These are phyloP conservation scores for Blastobotrys chiropterorum DNA, from an alignment of 805 yeast species.

Conservation along the genomic window DNA sequence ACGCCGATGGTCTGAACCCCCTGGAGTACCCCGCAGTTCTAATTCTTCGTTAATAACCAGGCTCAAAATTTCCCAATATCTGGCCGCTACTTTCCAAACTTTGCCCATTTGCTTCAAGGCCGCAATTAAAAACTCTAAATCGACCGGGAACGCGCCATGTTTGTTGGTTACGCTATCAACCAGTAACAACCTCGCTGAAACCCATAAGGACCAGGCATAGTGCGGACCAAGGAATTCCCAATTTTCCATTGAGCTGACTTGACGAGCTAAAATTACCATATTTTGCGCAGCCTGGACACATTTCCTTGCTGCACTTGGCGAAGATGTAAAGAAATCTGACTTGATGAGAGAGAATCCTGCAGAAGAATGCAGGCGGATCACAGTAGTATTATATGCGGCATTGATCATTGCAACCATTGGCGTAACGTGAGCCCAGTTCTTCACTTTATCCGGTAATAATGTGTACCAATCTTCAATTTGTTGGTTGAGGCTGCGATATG, in stretches of 20 bases:
- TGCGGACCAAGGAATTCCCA: slow-evolving; percentile 24
- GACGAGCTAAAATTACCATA: slow-evolving; percentile 17
- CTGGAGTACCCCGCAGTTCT: slow-evolving; percentile 12
- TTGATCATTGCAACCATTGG: slow-evolving; percentile 19
- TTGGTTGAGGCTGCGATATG: slow-evolving; percentile 18
- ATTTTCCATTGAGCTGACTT: slow-evolving; percentile 9
- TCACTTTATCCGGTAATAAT: slow-evolving; percentile 13
- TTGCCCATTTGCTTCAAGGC: slow-evolving; percentile 18
- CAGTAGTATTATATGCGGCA: slow-evolving; percentile 21
- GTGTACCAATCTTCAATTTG: slow-evolving; percentile 21
- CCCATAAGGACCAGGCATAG: slow-evolving; percentile 25
- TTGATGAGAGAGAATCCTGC: slow-evolving; percentile 23
- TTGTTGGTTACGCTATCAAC: slow-evolving; percentile 22
- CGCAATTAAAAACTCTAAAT: slow-evolving; percentile 18
- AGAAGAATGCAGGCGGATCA: slow-evolving; percentile 23
- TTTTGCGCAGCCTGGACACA: slow-evolving; percentile 19
- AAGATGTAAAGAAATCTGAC: slow-evolving; percentile 19
- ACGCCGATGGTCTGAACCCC: background rate
- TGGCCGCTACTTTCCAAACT: slow-evolving; percentile 22
- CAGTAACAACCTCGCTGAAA: slow-evolving; percentile 22
- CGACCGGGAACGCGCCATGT: slow-evolving; percentile 17
- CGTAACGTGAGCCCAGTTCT: slow-evolving; percentile 4
- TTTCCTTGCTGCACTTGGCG: slow-evolving; percentile 19
- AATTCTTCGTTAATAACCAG: slow-evolving; percentile 24
- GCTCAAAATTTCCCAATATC: slow-evolving; percentile 20